phyloP scores from a whole-genome alignment of 2,329 filamentous ascomycete genomes.

The Pseudocercospora fuligena region DNA sequence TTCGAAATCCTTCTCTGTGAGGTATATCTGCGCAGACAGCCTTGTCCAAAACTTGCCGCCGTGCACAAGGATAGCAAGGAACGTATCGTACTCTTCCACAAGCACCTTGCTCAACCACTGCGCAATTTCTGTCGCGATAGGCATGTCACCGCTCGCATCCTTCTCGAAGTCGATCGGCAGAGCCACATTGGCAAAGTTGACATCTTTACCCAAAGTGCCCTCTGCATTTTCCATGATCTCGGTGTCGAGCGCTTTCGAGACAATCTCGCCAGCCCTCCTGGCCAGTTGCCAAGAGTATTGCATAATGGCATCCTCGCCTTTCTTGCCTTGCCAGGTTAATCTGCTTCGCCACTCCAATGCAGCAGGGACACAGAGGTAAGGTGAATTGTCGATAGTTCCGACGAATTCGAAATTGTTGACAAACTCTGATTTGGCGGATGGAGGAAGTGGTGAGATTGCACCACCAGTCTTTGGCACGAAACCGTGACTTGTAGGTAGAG shows the following conservation, averaged over 20 bases:
- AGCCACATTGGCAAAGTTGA: conserved; percentile 73
- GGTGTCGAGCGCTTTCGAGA: conserved; percentile 70
- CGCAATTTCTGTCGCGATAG: conserved; percentile 44
- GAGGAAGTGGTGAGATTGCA: conserved; percentile 46
- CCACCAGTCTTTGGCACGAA: conserved; percentile 59
- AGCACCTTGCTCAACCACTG: conserved; percentile 45
- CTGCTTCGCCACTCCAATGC: conserved; percentile 69
- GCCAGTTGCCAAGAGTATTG: conserved; percentile 68
- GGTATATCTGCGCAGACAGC: conserved; percentile 80
- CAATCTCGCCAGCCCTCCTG: conserved; percentile 63
- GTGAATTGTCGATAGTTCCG: conserved; percentile 72
- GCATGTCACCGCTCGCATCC: conserved; percentile 38
- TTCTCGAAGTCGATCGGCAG: conserved; percentile 64
- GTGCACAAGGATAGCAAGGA: conserved; percentile 68
- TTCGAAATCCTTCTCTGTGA: conserved; percentile 80
- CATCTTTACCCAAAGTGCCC: conserved; percentile 63
- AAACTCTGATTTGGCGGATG: conserved; percentile 62
- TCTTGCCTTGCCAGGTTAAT: conserved; percentile 40
- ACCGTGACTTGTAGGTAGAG: conserved; percentile 80
- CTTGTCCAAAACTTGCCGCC: conserved; percentile 69
- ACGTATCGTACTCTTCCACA: conserved; percentile 70
- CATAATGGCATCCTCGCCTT: conserved; percentile 73
- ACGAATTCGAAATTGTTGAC: conserved; percentile 68
- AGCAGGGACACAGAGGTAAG: conserved; percentile 72
- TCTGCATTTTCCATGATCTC: conserved; percentile 70